Conservation (phyloP, 75 land plant species). For the Pinus tabuliformis region DNA sequence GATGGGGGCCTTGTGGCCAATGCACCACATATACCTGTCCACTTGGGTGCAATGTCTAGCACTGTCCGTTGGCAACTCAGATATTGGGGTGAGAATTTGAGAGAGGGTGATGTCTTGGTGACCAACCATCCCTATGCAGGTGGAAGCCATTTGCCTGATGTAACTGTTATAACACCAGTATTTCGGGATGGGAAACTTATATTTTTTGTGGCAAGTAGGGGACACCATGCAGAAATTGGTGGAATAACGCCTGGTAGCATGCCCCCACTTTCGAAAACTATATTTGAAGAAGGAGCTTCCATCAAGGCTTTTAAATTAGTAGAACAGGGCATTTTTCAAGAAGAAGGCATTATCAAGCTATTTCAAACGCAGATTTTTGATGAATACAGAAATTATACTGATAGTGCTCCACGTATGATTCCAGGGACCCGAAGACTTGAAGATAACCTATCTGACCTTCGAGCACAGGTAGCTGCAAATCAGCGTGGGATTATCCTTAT, state of each 20-base stretch:
- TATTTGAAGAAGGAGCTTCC: slow-evolving; percentile 98
- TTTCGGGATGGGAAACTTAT: slow-evolving; percentile 77
- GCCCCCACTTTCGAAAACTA: slow-evolving; percentile 97
- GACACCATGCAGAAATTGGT: slow-evolving; percentile 99
- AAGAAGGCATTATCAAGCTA: slow-evolving; percentile 80
- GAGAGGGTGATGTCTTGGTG: slow-evolving; percentile 95
- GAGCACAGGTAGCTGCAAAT: slow-evolving; percentile 98
- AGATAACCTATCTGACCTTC: slow-evolving; percentile 96
- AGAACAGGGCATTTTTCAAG: slow-evolving; percentile 85
- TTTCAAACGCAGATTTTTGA: slow-evolving; percentile 36
- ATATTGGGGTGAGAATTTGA: slow-evolving; percentile 85
- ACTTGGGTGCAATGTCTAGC: slow-evolving; percentile 99
- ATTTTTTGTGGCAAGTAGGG: slow-evolving; percentile 98
- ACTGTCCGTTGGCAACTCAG: slow-evolving; percentile 95
- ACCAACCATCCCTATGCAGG: slow-evolving; percentile 97
- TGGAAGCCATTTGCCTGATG: slow-evolving; percentile 98
- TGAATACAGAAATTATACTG: neutral
- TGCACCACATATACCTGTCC: slow-evolving; percentile 99
- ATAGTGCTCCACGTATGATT: slow-evolving; percentile 22
- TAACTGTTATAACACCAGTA: slow-evolving; percentile 96
- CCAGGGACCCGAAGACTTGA: slow-evolving; percentile 95
- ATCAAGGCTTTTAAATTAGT: slow-evolving; percentile 98
- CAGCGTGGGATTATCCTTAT: slow-evolving; percentile 93
- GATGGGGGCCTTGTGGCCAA: slow-evolving; percentile 98
- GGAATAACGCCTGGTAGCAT: slow-evolving; percentile 99